Evolutionary conservation across 345 rosid genomes (phyloP).

Genomic region (Syzygium aromaticum): DNA sequence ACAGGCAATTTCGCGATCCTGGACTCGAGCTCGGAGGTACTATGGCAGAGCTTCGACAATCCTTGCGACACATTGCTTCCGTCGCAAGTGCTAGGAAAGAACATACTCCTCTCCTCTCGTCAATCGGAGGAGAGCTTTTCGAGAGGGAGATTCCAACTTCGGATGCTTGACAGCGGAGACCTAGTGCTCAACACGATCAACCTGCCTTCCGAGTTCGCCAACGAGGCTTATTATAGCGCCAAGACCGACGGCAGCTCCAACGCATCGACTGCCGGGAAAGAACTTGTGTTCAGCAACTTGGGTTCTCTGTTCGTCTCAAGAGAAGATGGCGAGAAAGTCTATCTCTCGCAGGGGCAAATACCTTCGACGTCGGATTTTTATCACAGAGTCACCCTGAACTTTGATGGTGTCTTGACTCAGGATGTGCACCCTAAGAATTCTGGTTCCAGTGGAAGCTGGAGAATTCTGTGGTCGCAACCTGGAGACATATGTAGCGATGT

Average conservation of each 20-base stretch:
- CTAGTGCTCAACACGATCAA: conserved; percentile 13
- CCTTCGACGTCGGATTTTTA: background rate
- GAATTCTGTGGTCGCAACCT: background rate
- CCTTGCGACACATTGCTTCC: conserved; percentile 29
- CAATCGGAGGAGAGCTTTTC: conserved; percentile 16
- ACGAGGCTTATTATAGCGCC: conserved; percentile 9
- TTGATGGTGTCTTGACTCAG: conserved; percentile 25
- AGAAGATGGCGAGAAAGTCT: background rate
- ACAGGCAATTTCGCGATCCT: conserved; percentile 16
- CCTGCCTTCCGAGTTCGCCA: conserved; percentile 4
- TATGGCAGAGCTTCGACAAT: conserved; percentile 22
- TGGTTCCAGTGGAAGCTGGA: conserved; percentile 7
- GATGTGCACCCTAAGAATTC: conserved; percentile 10
- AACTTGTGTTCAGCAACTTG: conserved; percentile 8
- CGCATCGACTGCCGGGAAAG: background rate
- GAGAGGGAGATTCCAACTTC: conserved; percentile 27
- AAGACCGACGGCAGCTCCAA: background rate
- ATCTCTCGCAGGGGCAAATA: background rate
- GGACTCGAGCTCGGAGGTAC: background rate
- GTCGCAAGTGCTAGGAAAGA: conserved; percentile 8
- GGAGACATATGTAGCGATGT: conserved; percentile 9
- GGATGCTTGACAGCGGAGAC: conserved; percentile 11
- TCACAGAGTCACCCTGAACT: conserved; percentile 19
- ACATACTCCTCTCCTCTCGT: conserved; percentile 4
- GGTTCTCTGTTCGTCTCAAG: conserved; percentile 14